phyloP scores from a whole-genome alignment of 2,329 filamentous ascomycete species.

The Pseudopyricularia javanii region DNA sequence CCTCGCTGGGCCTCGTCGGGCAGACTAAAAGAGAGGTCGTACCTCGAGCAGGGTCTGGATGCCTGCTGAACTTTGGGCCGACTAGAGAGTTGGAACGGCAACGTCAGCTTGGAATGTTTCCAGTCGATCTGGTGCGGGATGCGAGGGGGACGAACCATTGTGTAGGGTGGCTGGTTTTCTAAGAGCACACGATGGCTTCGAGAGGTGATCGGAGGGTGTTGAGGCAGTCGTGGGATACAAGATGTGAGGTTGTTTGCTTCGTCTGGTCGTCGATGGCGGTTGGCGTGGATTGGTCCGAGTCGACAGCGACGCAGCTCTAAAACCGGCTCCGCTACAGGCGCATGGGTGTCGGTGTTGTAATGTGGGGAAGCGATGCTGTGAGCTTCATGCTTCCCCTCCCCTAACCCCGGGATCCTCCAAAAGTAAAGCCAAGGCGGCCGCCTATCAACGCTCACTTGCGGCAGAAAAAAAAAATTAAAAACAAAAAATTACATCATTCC shows the following conservation, averaged over 20 bases:
- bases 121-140: background rate
- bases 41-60: conserved; percentile 99
- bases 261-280: background rate
- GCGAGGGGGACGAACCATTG: background rate
- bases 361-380: background rate
- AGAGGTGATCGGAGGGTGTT: too few relatives aligned
- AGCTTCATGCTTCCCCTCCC: background rate
- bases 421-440: background rate
- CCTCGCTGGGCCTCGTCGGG: background rate
- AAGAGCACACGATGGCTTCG: too few relatives aligned
- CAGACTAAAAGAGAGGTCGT: conserved; percentile 15
- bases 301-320: background rate
- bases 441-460: too few relatives aligned
- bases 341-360: background rate
- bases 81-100: conserved; percentile 43
- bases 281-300: background rate
- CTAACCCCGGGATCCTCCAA: too few relatives aligned
- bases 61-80: conserved; percentile 94
- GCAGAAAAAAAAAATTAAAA: too few relatives aligned
- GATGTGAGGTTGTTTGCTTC: background rate
- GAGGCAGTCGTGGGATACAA: background rate
- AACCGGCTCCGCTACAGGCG: background rate
- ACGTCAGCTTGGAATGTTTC: background rate
- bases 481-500: too few relatives aligned
- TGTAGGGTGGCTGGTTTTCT: too few relatives aligned